Base-by-base conservation (phyloP, 1,139 yeast species). In the Diutina catenulata region DNA sequence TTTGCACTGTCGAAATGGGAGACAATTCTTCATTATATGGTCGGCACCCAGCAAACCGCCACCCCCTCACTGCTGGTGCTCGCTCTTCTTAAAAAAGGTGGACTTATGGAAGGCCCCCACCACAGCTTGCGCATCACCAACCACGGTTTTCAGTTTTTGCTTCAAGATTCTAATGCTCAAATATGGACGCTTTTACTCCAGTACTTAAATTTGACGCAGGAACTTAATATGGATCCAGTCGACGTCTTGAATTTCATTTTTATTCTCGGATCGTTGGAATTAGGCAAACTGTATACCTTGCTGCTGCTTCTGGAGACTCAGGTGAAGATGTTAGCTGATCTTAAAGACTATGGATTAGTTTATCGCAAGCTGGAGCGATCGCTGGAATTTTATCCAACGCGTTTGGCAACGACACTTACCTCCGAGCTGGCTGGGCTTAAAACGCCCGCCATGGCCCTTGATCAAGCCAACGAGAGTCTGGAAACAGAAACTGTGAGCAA, bases 1-100 rank as follows among this genome's bases (percentile, higher is more conserved):
- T 87, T 86, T 60, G 94, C 96, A 9, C 72, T 86, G 7, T 73
- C 70, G 37, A 84, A 82, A 51, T 91, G 98, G 98, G 98, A 93
- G 55, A 76, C 86, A 5, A 91, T 93, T 48, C 65, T 93, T 49
- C 98, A 93, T 64, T 91, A 80, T 59, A 91, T 91, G 97, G 98
- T 91, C 36, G 97, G 97, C 3, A 84, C 95, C 0, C 81, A 81
- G 41, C 61, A 77, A 37, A 62, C 76, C 16, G 63, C 65, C 9
- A 94, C 95, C 5, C 49, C 49, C 2, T 76, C 84, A 26, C 66
- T 68, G 20, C 81, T 83, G 16, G 91, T 81, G 1, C 57, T 81
- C 33, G 70, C 76, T 26, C 58, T 81, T 18, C 57, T 81, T 37
- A 69, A 71, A 45, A 86, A 79, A 60, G 82, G 95, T 41, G 91